A percentile compares a stretch with the other conserved stretches of the same genome.
These are phyloP conservation scores for Chlorella sp. DNA, from an alignment of 139 green algal species.

Conservation along the genomic window DNA sequence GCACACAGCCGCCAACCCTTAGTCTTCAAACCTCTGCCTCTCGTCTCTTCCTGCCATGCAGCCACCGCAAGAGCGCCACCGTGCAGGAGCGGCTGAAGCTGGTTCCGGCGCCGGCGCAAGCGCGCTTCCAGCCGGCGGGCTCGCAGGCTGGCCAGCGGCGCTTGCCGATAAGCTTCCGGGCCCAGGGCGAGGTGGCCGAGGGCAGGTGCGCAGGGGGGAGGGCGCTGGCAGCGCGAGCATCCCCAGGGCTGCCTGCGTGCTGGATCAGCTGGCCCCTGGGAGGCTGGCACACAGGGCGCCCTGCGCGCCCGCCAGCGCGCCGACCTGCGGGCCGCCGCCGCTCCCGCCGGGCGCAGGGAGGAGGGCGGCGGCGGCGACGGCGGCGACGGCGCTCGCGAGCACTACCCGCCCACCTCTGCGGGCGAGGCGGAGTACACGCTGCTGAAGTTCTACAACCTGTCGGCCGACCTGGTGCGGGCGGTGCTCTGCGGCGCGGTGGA, in stretches of 20 bases:
- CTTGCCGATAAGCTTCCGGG: slow-evolving; percentile 38
- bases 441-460: slow-evolving; percentile 65
- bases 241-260: too few relatives aligned
- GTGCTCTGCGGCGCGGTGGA: slow-evolving; percentile 44
- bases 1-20: too few relatives aligned
- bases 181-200: neutral
- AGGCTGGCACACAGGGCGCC: neutral
- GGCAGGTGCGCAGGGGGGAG: too few relatives aligned
- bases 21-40: too few relatives aligned
- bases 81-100: slow-evolving; percentile 37
- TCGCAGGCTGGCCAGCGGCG: slow-evolving; percentile 8
- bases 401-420: slow-evolving; percentile 46
- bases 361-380: neutral
- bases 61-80: too few relatives aligned
- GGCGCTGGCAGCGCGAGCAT: too few relatives aligned
- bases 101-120: neutral
- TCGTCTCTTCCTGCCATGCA: too few relatives aligned
- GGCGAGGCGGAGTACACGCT: slow-evolving; percentile 55
- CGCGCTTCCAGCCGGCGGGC: neutral
- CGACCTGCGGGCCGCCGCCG: too few relatives aligned
- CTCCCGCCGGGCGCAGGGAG: too few relatives aligned
- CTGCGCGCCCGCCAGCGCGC: too few relatives aligned
- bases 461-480: slow-evolving; percentile 31
- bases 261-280: too few relatives aligned
- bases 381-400: slow-evolving; percentile 15